Evolutionary conservation across 257 asterid species (phyloP), one percentile per base, ranked within the genome.

Genomic region (Plantago elongata): DNA sequence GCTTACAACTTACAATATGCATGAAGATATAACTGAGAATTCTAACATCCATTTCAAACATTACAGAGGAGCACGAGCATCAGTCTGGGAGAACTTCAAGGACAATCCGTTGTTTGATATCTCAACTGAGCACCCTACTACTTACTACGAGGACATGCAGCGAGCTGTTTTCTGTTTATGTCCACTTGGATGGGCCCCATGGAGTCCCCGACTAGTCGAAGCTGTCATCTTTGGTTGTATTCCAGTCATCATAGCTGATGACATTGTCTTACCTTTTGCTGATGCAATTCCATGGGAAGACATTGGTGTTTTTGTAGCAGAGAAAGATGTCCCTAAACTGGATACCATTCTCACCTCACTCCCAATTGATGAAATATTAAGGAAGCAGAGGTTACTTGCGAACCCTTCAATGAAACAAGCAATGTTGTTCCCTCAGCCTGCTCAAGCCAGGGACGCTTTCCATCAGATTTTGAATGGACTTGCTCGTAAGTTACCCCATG

Each of bases 101-200:
- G 79, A 89, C 89, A 84, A 89, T 77, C 90, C 93, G 15, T 79
- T 83, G 17, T 89, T 89, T 11, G 95, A 89, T 68, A 84, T 89
- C 54, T 86, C 94, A 5, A 89, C 89, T 0, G 95, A 89, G 61
- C 97, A 86, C 77, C 95, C 95, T 13, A 79, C 86, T 0, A 84
- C 95, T 7, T 89, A 89, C 78, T 86, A 89, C 11, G 94, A 86
- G 72, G 97, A 89, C 72, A 84, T 84, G 94, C 97, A 86, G 75
- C 76, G 95, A 13, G 80, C 97, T 10, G 75, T 68, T 45, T 90
- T 90, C 54, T 90, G 97, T 60, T 40, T 91, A 14, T 84, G 96
- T 47, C 98, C 98, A 0, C 29, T 84, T 38, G 98, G 96, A 7
- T 91, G 98, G 98, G 96, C 98, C 34, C 98, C 96, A 2, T 91